Evolutionary conservation across 2,329 filamentous ascomycete species (phyloP).

Genomic region (Leptographium galeiforme): DNA sequence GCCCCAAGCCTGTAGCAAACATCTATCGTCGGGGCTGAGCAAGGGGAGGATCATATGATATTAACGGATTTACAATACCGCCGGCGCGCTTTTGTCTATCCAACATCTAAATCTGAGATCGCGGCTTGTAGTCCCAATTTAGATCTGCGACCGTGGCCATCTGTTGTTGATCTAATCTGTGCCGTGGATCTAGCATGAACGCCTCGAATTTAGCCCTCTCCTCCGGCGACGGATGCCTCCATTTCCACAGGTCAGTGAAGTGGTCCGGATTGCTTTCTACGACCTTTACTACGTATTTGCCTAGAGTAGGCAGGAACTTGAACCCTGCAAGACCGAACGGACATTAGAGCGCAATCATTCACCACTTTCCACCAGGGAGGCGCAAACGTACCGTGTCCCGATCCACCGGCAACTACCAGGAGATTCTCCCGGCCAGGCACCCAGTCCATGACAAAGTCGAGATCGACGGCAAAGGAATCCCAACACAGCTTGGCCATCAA

Average conservation of each 20-base stretch:
- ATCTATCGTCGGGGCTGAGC: not conserved
- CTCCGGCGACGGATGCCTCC: not conserved
- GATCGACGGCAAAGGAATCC: not conserved
- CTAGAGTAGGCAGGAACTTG: constrained; percentile 1
- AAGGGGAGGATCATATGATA: not conserved
- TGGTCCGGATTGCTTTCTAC: not conserved
- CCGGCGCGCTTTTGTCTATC: no score
- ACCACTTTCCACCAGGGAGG: not conserved
- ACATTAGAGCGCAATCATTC: not conserved
- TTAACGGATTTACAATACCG: no score
- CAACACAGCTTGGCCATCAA: constrained; percentile 1
- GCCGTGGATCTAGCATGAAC: not conserved
- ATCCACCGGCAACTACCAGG: not conserved
- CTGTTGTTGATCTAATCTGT: not conserved
- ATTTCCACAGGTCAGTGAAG: not conserved
- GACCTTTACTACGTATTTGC: not conserved
- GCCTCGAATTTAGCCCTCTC: not conserved
- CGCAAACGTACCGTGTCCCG: not conserved
- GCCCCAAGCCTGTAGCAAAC: not conserved
- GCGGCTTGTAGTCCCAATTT: not conserved
- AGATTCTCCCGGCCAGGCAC: not conserved
- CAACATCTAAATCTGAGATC: no score
- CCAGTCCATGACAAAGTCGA: constrained; percentile 2
- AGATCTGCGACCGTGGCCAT: not conserved
- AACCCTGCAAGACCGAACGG: not conserved